Conservation (phyloP, 495 filamentous ascomycete genomes). For the Hypomontagnella monticulosa region DNA sequence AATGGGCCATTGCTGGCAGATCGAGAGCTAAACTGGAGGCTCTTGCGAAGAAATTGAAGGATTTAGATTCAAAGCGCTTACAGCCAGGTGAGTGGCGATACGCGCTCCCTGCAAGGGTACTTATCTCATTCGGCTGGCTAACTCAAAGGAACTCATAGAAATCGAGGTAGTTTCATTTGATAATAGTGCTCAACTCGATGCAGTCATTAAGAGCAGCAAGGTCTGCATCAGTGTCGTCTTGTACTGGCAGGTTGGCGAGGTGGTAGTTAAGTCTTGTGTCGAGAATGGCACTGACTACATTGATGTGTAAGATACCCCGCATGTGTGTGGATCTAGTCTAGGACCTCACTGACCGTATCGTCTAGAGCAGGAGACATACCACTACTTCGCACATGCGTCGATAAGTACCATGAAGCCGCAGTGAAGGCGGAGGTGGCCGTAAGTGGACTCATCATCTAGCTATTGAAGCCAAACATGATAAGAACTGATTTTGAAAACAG, state of each 20-base stretch:
- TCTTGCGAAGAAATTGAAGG: constrained; percentile 67
- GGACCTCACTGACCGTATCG: background rate
- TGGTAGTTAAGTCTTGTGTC: constrained; percentile 79
- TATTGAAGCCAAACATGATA: background rate
- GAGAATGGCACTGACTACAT: constrained; percentile 82
- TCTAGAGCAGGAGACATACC: constrained; percentile 72
- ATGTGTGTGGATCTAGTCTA: background rate
- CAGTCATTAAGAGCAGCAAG: constrained; percentile 69
- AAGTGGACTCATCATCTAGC: constrained; percentile 54
- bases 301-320: constrained; percentile 58
- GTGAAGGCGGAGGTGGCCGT: constrained; percentile 78
- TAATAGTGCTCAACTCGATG: constrained; percentile 63
- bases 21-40: constrained; percentile 70
- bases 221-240: constrained; percentile 79
- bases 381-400: constrained; percentile 74
- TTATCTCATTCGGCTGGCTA: background rate
- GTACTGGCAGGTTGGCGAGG: constrained; percentile 73
- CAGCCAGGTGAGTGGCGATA: constrained; percentile 64
- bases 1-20: constrained; percentile 85
- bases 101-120: background rate
- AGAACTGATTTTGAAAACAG: constrained; percentile 43
- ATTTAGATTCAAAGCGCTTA: constrained; percentile 67
- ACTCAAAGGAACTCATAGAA: constrained; percentile 8
- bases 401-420: constrained; percentile 76
- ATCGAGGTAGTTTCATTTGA: constrained; percentile 45